phyloP scores from a whole-genome alignment of 768 basidiomycete genomes.

The Gloeopeniophorella convolvens region DNA sequence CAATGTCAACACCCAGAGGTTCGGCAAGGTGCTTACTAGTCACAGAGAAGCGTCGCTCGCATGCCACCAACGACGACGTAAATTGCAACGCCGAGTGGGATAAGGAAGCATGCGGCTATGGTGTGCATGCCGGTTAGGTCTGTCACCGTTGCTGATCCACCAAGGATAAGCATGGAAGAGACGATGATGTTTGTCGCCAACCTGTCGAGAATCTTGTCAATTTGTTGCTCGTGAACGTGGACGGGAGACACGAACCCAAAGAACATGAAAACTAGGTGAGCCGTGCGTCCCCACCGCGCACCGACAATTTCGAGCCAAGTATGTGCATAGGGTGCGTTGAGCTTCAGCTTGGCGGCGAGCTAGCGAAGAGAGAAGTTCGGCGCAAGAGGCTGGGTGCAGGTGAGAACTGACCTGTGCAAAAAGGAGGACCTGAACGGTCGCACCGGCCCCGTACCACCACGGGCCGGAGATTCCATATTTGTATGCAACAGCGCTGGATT shows the following conservation, averaged over 20 bases:
- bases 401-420: constrained; percentile 60
- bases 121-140: constrained; percentile 87
- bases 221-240: not conserved
- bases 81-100: constrained; percentile 80
- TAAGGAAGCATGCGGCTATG: constrained; percentile 85
- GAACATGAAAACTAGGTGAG: constrained; percentile 83
- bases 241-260: constrained; percentile 50
- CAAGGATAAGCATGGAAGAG: constrained; percentile 77
- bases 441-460: constrained; percentile 92
- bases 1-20: not conserved
- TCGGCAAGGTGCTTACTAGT: constrained; percentile 52
- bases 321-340: constrained; percentile 82
- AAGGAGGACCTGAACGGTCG: constrained; percentile 81
- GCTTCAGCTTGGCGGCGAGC: constrained; percentile 86
- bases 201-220: constrained; percentile 27
- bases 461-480: constrained; percentile 81
- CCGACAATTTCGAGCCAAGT: constrained; percentile 88
- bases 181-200: constrained; percentile 88
- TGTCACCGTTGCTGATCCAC: constrained; percentile 82
- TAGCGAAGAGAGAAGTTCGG: constrained; percentile 26
- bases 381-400: not conserved
- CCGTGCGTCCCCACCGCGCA: constrained; percentile 69
- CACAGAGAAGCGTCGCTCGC: constrained; percentile 79
- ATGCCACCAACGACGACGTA: constrained; percentile 87
- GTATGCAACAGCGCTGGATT: constrained; percentile 81